Percentiles rank a stretch among this genome's conserved stretches.
Evolutionary conservation across 768 basidiomycete genomes (phyloP).

Genomic region (Dentipellis sp.): DNA sequence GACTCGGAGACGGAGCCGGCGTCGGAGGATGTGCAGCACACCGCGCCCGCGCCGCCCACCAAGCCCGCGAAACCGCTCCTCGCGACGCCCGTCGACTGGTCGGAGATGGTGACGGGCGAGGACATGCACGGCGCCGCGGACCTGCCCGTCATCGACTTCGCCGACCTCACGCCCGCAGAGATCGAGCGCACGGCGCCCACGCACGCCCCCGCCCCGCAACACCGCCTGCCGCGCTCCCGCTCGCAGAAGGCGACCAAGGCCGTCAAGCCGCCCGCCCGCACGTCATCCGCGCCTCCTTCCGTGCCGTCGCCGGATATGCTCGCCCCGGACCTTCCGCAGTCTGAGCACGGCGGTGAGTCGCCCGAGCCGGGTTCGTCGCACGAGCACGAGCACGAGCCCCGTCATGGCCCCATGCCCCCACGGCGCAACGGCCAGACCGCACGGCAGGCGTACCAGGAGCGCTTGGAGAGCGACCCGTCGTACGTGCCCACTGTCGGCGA

Average conservation of each 20-base stretch:
- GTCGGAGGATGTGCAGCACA: slow-evolving; percentile 45
- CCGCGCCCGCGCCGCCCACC: slow-evolving; percentile 6
- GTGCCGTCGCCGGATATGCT: slow-evolving; percentile 17
- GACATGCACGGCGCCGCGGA: slow-evolving; percentile 51
- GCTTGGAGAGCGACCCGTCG: slow-evolving; percentile 76
- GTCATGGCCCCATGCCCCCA: slow-evolving; percentile 25
- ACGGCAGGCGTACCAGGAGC: slow-evolving; percentile 80
- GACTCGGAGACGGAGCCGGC: slow-evolving; percentile 68
- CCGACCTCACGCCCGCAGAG: slow-evolving; percentile 32
- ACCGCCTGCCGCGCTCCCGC: slow-evolving; percentile 19
- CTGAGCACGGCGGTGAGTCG: slow-evolving; percentile 1
- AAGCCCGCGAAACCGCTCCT: slow-evolving; percentile 39
- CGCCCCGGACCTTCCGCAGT: slow-evolving; percentile 24
- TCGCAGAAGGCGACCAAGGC: slow-evolving; percentile 18
- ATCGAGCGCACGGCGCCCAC: slow-evolving; percentile 2
- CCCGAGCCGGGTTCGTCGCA: not conserved
- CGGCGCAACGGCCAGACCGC: slow-evolving; percentile 49
- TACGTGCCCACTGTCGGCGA: slow-evolving; percentile 86
- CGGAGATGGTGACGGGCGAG: slow-evolving; percentile 79
- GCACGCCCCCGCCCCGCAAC: slow-evolving; percentile 16
- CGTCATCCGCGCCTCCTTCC: slow-evolving; percentile 12
- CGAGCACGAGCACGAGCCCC: slow-evolving; percentile 18
- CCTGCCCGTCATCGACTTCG: slow-evolving; percentile 76
- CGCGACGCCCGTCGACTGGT: slow-evolving; percentile 52
- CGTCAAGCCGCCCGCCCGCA: slow-evolving; percentile 26